Evolutionary conservation across 2,329 filamentous ascomycete genomes (phyloP).

Genomic region (Aspergillus sp.): DNA sequence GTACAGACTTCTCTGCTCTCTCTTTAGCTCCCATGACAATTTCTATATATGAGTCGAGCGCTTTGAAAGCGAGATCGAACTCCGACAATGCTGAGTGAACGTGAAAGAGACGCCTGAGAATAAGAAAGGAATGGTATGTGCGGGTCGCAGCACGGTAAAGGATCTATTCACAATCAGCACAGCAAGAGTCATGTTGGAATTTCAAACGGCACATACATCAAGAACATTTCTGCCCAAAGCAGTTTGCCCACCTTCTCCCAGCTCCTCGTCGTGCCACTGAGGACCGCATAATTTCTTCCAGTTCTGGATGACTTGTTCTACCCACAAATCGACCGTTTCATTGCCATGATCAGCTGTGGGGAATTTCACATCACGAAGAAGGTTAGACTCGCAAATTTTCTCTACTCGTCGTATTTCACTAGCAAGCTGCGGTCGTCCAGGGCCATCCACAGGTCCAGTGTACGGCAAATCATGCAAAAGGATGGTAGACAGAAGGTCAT

Average conservation of each 20-base stretch:
- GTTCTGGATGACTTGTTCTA: conserved; percentile 75
- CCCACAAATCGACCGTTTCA: conserved; percentile 77
- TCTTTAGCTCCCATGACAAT: conserved; percentile 84
- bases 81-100: conserved; percentile 86
- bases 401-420: conserved; percentile 79
- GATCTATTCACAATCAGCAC: conserved; percentile 52
- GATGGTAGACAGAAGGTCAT: conserved; percentile 73
- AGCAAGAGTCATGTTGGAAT: not conserved
- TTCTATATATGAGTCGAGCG: conserved; percentile 88
- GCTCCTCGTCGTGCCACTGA: conserved; percentile 75
- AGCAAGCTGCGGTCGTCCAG: conserved; percentile 64
- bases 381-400: conserved; percentile 71
- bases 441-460: conserved; percentile 26
- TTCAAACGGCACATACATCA: conserved; percentile 49
- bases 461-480: conserved; percentile 57
- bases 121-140: conserved; percentile 90
- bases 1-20: conserved; percentile 68
- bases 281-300: conserved; percentile 81
- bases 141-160: conserved; percentile 89
- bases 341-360: conserved; percentile 80
- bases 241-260: conserved; percentile 78
- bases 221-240: conserved; percentile 73
- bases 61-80: conserved; percentile 86
- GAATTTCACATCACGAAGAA: conserved; percentile 78
- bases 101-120: conserved; percentile 81